Evolutionary conservation across 140 eudicot species (phyloP).

Genomic region (Anethum foeniculum): DNA sequence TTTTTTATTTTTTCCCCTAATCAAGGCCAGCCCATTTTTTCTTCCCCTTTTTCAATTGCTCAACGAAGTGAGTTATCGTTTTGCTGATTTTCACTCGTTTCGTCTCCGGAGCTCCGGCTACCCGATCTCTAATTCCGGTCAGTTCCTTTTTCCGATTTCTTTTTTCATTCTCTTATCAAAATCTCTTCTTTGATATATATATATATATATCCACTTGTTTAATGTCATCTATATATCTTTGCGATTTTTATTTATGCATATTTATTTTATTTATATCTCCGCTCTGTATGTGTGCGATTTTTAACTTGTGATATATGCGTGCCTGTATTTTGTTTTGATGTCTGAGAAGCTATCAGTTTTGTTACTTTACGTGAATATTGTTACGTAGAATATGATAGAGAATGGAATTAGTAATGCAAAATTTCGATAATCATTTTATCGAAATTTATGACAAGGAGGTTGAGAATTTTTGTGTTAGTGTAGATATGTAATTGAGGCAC

Average conservation of each 20-base stretch:
- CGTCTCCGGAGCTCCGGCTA: constrained; percentile 5
- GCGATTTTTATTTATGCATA: neutral
- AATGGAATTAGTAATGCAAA: neutral
- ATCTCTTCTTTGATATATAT: neutral
- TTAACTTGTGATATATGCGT: neutral
- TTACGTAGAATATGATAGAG: neutral
- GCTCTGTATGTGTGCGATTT: neutral
- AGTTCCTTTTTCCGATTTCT: neutral
- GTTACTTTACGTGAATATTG: neutral
- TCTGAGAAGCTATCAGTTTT: neutral
- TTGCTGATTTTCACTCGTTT: neutral
- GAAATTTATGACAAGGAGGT: neutral
- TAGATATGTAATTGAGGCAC: neutral
- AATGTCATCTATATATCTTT: neutral
- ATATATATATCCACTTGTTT: neutral
- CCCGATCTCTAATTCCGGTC: neutral
- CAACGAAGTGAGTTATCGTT: neutral
- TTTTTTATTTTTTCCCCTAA: neutral
- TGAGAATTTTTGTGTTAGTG: neutral
- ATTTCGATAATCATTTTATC: neutral
- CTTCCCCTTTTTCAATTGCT: neutral
- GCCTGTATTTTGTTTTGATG: no score
- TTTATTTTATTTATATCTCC: neutral
- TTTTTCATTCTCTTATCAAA: neutral
- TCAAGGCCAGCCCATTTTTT: neutral